Evolutionary conservation across 306 rosid species (phyloP).

Genomic region (Castanea sativa): DNA sequence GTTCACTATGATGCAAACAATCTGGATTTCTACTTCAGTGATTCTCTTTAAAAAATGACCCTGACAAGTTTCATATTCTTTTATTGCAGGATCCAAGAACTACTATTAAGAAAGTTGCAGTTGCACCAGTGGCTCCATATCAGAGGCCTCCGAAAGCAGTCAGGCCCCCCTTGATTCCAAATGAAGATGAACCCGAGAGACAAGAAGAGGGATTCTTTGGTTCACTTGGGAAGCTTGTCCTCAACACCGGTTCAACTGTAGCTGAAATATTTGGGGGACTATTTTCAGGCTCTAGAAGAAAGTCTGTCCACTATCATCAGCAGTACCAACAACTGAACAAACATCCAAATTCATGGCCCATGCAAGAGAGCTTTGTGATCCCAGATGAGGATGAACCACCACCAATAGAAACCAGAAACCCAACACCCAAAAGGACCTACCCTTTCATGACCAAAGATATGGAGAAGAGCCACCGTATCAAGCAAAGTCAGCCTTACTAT

Average conservation of each 20-base stretch:
- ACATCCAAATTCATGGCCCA: constrained; percentile 62
- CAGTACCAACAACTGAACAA: constrained; percentile 57
- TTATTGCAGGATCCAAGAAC: constrained; percentile 52
- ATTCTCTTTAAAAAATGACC: background rate
- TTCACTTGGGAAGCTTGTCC: constrained; percentile 73
- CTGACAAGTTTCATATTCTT: background rate
- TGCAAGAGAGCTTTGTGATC: constrained; percentile 91
- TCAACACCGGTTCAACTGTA: constrained; percentile 70
- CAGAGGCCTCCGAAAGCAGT: constrained; percentile 64
- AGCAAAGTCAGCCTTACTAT: constrained; percentile 49
- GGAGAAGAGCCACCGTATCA: constrained; percentile 54
- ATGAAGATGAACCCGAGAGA: constrained; percentile 68
- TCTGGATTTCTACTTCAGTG: background rate
- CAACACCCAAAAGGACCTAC: constrained; percentile 45
- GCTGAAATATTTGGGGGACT: constrained; percentile 58
- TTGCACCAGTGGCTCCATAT: constrained; percentile 49
- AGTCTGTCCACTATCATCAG: constrained; percentile 60
- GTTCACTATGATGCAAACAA: background rate
- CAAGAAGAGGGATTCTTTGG: constrained; percentile 84
- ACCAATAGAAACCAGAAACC: constrained; percentile 59
- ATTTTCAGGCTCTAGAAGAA: constrained; percentile 63
- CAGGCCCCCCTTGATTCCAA: constrained; percentile 81
- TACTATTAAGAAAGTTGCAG: constrained; percentile 44
- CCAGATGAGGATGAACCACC: constrained; percentile 94
- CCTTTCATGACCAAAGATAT: constrained; percentile 65